Evolutionary conservation across 306 rosid genomes (phyloP).

Genomic region (barrel medic (Medicago truncatula)): DNA sequence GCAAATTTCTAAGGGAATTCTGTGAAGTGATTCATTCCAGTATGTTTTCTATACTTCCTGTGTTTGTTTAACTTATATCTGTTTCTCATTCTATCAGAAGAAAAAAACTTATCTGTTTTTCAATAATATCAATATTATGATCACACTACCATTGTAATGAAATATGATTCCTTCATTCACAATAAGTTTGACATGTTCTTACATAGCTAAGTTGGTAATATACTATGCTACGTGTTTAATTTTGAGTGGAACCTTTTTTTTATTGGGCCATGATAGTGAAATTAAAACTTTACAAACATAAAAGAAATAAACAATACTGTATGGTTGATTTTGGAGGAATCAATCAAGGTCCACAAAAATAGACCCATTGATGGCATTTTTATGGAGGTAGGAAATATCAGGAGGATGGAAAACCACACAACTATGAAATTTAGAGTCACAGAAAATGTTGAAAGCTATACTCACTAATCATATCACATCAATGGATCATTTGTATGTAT

Average conservation of each 20-base stretch:
- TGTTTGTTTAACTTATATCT: slow-evolving; percentile 51
- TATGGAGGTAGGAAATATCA: slow-evolving; percentile 29
- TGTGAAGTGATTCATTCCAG: slow-evolving; percentile 53
- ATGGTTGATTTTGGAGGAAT: slow-evolving; percentile 22
- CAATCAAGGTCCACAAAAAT: slow-evolving; percentile 38
- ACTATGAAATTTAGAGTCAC: neutral
- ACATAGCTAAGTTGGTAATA: slow-evolving; percentile 17
- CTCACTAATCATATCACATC: slow-evolving; percentile 27
- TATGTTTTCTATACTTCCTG: slow-evolving; percentile 37
- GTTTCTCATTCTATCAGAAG: slow-evolving; percentile 30
- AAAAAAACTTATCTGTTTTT: slow-evolving; percentile 36
- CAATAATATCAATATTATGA: slow-evolving; percentile 36
- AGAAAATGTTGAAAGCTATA: slow-evolving; percentile 26
- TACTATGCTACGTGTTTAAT: slow-evolving; percentile 10
- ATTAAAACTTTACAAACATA: slow-evolving; percentile 7
- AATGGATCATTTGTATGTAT: neutral
- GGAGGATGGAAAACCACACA: slow-evolving; percentile 43
- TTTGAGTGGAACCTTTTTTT: slow-evolving; percentile 31
- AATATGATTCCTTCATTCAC: slow-evolving; percentile 41
- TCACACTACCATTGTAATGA: slow-evolving; percentile 50
- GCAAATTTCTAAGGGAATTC: slow-evolving; percentile 43
- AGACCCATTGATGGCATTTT: slow-evolving; percentile 19
- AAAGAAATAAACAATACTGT: slow-evolving; percentile 16
- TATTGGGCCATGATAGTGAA: slow-evolving; percentile 28
- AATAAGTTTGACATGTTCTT: slow-evolving; percentile 24